A percentile compares a stretch with the other conserved stretches of the same genome.
These are phyloP conservation scores for Xylariomycetidae sp. DNA, from an alignment of 2,329 filamentous ascomycete genomes.

Conservation along the genomic window DNA sequence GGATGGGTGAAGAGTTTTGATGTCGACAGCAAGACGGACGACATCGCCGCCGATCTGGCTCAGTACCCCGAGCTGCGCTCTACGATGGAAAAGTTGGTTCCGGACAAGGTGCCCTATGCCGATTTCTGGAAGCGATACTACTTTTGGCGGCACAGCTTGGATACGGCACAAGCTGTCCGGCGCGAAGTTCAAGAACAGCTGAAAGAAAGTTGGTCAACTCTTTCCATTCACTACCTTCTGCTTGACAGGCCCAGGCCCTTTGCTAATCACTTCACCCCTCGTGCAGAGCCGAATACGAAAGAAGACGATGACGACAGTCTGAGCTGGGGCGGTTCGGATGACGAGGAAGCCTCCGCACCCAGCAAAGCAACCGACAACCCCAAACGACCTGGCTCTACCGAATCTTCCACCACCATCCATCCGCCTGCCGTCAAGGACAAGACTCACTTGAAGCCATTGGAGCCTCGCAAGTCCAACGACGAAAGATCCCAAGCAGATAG, in stretches of 20 bases:
- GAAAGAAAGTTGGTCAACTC: too few species aligned
- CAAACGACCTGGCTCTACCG: slow-evolving; percentile 38
- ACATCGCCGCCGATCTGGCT: slow-evolving; percentile 74
- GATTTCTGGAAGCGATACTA: slow-evolving; percentile 96
- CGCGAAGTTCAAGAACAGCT: too few species aligned
- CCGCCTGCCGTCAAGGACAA: slow-evolving; percentile 33
- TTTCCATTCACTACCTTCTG: too few species aligned
- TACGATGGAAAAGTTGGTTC: slow-evolving; percentile 96
- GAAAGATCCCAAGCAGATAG: slow-evolving; percentile 88
- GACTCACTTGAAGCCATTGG: slow-evolving; percentile 45
- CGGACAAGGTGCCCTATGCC: slow-evolving; percentile 79
- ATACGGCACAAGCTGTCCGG: slow-evolving; percentile 84
- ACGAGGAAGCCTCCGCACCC: slow-evolving; percentile 31
- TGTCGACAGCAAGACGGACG: slow-evolving; percentile 75
- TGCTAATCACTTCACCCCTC: too few species aligned
- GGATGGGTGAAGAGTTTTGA: slow-evolving; percentile 70
- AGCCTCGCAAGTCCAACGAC: slow-evolving; percentile 73
- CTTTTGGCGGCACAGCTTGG: slow-evolving; percentile 85
- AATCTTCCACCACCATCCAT: slow-evolving; percentile 57
- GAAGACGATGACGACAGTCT: too few species aligned
- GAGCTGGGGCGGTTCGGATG: slow-evolving; percentile 44
- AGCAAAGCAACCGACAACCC: slow-evolving; percentile 32
- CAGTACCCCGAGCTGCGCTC: slow-evolving; percentile 78
- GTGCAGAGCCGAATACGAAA: too few species aligned
- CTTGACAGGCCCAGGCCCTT: too few species aligned